Evolutionary conservation across 352 stramenopile species (phyloP).

Genomic region (Pythium volutum): DNA sequence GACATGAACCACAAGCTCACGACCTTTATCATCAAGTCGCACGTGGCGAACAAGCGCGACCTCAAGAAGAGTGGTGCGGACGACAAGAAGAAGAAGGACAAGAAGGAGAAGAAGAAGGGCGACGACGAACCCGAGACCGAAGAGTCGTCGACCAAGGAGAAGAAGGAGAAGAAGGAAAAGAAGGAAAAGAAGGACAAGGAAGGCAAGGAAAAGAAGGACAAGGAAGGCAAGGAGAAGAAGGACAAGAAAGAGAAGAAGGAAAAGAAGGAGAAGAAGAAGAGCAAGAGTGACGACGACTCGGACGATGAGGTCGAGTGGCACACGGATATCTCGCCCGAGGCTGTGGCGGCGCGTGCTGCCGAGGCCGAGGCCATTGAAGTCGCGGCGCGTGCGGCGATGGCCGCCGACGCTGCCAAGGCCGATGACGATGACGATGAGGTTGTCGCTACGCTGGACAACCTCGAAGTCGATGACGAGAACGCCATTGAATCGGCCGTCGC

Average conservation of each 20-base stretch:
- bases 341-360: slow-evolving; percentile 72
- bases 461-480: slow-evolving; percentile 82
- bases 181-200: slow-evolving; percentile 58
- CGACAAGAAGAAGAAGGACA: slow-evolving; percentile 85
- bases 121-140: slow-evolving; percentile 69
- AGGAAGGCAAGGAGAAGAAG: slow-evolving; percentile 84
- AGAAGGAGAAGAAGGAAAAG: slow-evolving; percentile 57
- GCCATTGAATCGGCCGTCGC: slow-evolving; percentile 70
- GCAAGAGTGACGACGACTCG: slow-evolving; percentile 36
- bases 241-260: slow-evolving; percentile 81
- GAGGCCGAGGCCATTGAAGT: slow-evolving; percentile 83
- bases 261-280: slow-evolving; percentile 77
- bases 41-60: slow-evolving; percentile 90
- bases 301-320: slow-evolving; percentile 84
- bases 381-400: slow-evolving; percentile 68
- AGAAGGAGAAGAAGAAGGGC: slow-evolving; percentile 52
- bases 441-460: slow-evolving; percentile 73
- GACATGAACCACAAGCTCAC: slow-evolving; percentile 99
- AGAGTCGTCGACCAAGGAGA: slow-evolving; percentile 53
- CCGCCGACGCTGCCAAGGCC: slow-evolving; percentile 31
- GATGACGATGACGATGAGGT: slow-evolving; percentile 45
- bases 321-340: slow-evolving; percentile 80
- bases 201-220: slow-evolving; percentile 51
- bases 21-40: slow-evolving; percentile 96
- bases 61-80: slow-evolving; percentile 83